Evolutionary conservation across 2,329 filamentous ascomycete species (phyloP).

Genomic region (Graphilbum sp.): DNA sequence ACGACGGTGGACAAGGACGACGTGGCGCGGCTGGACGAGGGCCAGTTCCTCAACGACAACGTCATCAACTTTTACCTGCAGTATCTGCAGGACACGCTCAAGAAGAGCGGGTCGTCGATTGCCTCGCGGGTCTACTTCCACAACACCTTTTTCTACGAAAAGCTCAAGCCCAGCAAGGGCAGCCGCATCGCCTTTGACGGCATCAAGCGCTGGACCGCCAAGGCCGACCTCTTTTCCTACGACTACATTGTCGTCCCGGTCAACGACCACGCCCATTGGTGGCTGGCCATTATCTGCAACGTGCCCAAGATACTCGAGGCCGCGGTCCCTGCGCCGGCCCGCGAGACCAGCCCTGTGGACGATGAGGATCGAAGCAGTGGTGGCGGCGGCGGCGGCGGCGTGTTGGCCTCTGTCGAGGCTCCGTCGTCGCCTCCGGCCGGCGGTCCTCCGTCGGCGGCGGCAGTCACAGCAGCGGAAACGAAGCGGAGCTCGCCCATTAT

Average conservation of each 20-base stretch:
- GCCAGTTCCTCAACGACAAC: conserved; percentile 83
- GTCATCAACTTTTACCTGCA: conserved; percentile 78
- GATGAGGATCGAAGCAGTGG: too few relatives aligned
- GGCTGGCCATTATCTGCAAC: conserved; percentile 89
- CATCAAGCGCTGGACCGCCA: conserved; percentile 77
- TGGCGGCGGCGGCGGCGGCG: too few relatives aligned
- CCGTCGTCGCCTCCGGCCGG: too few relatives aligned
- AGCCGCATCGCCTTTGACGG: conserved; percentile 63
- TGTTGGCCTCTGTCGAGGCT: too few relatives aligned
- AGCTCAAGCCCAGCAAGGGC: conserved; percentile 45
- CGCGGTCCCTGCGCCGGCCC: too few relatives aligned
- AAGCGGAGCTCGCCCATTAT: too few relatives aligned
- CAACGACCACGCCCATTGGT: conserved; percentile 82
- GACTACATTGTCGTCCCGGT: conserved; percentile 88
- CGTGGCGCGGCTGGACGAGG: conserved; percentile 63
- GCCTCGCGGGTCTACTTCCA: conserved; percentile 65
- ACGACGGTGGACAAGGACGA: conserved; percentile 56
- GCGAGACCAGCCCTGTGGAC: too few relatives aligned
- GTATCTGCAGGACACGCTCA: conserved; percentile 47
- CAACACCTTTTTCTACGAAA: conserved; percentile 83
- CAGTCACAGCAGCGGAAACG: too few relatives aligned
- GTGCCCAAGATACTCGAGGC: conserved; percentile 41
- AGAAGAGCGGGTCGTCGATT: conserved; percentile 35
- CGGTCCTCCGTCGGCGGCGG: too few relatives aligned
- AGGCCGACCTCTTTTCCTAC: conserved; percentile 66